A percentile compares a stretch with the other conserved stretches of the same genome.
These are phyloP conservation scores for Vitis vinifera DNA, from an alignment of 164 flowering plant genomes.

Conservation along the genomic window DNA sequence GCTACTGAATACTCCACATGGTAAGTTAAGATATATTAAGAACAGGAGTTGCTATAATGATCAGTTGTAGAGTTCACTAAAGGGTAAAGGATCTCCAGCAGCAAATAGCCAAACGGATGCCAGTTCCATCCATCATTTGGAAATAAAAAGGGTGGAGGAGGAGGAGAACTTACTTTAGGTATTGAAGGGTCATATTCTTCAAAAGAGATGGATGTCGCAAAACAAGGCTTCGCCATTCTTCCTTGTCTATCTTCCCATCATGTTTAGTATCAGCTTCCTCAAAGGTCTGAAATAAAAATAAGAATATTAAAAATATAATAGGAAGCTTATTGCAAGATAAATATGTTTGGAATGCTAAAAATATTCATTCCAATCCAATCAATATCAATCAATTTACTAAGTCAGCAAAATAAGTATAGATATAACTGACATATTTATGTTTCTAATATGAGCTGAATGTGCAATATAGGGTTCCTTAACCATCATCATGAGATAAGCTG, in stretches of 20 bases:
- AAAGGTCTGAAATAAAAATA: constrained; percentile 50
- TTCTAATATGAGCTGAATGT: too few species aligned
- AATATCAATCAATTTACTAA: not conserved
- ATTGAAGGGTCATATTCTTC: constrained; percentile 91
- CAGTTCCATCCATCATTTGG: too few species aligned
- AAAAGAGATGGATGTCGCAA: constrained; percentile 84
- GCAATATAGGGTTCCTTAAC: too few species aligned
- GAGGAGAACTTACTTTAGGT: constrained; percentile 62
- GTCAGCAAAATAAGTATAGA: not conserved
- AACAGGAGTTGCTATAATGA: too few species aligned
- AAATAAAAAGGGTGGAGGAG: too few species aligned
- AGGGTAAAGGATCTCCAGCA: too few species aligned
- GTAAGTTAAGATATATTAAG: too few species aligned
- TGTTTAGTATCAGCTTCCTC: constrained; percentile 85
- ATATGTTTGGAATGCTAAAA: not conserved
- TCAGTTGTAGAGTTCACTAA: too few species aligned
- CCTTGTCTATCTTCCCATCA: constrained; percentile 92
- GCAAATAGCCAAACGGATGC: too few species aligned
- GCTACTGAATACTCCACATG: too few species aligned
- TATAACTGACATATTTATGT: not conserved
- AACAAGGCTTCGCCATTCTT: constrained; percentile 89
- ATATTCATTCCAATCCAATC: not conserved
- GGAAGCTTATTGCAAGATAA: not conserved
- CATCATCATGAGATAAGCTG: too few species aligned
- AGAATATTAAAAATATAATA: not conserved